Evolutionary conservation across 2,329 filamentous ascomycete species (phyloP), one percentile per base, ranked within the genome.

Genomic region (Xylaria sp.): DNA sequence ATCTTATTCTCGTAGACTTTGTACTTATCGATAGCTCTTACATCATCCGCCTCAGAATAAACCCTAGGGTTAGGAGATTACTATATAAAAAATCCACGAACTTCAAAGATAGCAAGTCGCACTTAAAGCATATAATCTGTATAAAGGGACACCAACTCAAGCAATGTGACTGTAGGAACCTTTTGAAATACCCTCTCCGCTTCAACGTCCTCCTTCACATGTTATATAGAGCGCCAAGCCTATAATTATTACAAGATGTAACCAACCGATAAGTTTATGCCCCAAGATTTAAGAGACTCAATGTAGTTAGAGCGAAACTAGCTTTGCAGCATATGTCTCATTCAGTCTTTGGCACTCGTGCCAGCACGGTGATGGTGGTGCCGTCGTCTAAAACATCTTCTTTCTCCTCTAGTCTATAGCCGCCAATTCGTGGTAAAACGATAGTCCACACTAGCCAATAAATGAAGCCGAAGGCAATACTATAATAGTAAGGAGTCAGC

Each of bases 401-500:
- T 65, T 86, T 84, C 72, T 93, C 90, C 73, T 91, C 88, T 1
- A 93, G 78, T 16, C 77, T 84, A 75, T 92, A 92, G 0, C 85
- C 84, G 60, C 86, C 82, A 79, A 85, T 85, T 50, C 79, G 81
- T 1, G 92, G 91, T 27, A 93, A 76, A 0, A 87, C 71, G 2
- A 88, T 82, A 0, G 90, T 90, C 86, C 88, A 91, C 1, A 91
- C 69, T 70, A 87, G 89, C 92, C 91, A 93, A 75, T 93, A 93
- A 0, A 87, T 1, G 0, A 90, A 75, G 0, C 86, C 90, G 57
- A 88, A 86, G 0, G 85, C 40, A 40, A 92, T 80, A 63, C 88
- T 91, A 61, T n/a, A 50, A 60, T 18, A 27, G 12, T 3, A 18
- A 35, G 9, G 42, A 23, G 58, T 69, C 25, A 67, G 47, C 55